Evolutionary conservation across 139 green algal genomes (phyloP).

Genomic region (Asterochloris sp.): DNA sequence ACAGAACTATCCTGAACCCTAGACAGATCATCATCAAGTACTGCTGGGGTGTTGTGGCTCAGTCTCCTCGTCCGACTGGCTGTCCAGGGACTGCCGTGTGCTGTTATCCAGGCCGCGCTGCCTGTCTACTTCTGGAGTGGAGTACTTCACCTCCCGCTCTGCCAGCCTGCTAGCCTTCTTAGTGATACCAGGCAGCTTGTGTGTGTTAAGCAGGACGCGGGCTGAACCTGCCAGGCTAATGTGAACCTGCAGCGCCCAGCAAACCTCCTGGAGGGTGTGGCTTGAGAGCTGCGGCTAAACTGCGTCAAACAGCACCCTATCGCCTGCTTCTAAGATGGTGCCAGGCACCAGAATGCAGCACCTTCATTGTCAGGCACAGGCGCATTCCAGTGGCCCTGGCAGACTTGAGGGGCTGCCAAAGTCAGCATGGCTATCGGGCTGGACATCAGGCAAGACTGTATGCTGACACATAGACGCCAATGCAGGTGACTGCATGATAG

Average conservation of each 20-base stretch:
- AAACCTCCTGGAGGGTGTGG: neutral
- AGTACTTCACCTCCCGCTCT: neutral
- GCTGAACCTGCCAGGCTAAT: slow-evolving; percentile 18
- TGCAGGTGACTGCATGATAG: neutral
- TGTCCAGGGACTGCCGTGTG: no score
- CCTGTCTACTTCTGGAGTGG: neutral
- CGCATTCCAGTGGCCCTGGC: neutral
- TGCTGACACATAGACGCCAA: neutral
- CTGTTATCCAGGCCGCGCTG: no score
- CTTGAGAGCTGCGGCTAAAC: no score
- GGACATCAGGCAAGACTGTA: neutral
- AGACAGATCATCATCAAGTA: no score
- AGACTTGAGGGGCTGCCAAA: neutral
- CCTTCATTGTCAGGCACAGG: neutral
- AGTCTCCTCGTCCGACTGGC: no score
- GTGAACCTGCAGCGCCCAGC: slow-evolving; percentile 17
- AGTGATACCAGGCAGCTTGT: slow-evolving; percentile 21
- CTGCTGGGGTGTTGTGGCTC: no score
- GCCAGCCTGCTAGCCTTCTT: slow-evolving; percentile 19
- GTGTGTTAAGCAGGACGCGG: slow-evolving; percentile 35
- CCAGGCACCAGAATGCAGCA: neutral
- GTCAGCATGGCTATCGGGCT: neutral
- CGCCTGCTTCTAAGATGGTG: neutral
- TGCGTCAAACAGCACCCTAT: no score
- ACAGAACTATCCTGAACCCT: no score